phyloP scores from a whole-genome alignment of 441 rosid species.

The Pelargonium myrrhifolium region DNA sequence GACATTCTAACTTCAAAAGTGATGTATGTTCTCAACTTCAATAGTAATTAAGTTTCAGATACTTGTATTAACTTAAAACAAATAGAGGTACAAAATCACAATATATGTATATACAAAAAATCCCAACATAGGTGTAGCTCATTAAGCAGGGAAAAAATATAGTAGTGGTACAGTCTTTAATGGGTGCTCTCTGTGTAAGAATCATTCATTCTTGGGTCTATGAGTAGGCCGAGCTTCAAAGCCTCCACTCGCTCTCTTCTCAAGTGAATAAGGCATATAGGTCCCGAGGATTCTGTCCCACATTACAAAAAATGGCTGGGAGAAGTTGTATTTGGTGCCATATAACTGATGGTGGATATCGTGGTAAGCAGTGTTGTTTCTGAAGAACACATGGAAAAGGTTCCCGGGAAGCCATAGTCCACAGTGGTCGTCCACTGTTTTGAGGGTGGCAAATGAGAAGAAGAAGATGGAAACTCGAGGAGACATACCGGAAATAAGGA shows the following conservation, averaged over 20 bases:
- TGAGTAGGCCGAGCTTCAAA: constrained; percentile 56
- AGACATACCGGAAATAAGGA: constrained; percentile 87
- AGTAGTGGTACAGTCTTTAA: constrained; percentile 20
- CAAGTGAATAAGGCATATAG: constrained; percentile 79
- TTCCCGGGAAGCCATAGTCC: constrained; percentile 94
- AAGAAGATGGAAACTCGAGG: constrained; percentile 78
- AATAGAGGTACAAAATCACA: constrained; percentile 21
- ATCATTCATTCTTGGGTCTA: constrained; percentile 42
- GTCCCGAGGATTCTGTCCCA: constrained; percentile 95
- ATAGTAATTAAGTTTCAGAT: neutral
- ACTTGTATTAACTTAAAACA: constrained; percentile 17
- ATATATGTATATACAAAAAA: constrained; percentile 26
- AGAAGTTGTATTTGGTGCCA: constrained; percentile 83
- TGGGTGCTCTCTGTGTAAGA: constrained; percentile 5
- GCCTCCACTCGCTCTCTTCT: constrained; percentile 66
- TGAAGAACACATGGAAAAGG: constrained; percentile 72
- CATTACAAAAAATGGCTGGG: constrained; percentile 84
- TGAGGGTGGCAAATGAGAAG: constrained; percentile 87
- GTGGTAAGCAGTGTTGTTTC: constrained; percentile 85
- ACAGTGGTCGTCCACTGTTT: constrained; percentile 89
- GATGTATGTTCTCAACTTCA: neutral
- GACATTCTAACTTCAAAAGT: neutral
- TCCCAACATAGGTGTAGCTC: constrained; percentile 13
- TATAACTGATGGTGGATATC: constrained; percentile 91
- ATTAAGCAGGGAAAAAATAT: neutral